Base-by-base conservation (phyloP, 192 early-diverging fungal genomes). In the Umbelopsis isabellina region DNA sequence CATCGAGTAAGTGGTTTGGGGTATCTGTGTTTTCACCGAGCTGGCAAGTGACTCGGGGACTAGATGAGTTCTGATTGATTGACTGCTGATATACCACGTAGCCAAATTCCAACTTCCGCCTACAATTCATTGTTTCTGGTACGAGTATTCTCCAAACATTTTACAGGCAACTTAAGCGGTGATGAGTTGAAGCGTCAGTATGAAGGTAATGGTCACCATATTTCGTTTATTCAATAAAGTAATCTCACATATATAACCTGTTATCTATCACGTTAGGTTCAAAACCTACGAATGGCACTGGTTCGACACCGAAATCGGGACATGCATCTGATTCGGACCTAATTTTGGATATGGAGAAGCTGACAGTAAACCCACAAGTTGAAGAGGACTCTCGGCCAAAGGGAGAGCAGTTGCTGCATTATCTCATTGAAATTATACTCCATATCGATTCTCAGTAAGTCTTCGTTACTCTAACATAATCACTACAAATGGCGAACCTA, bases 81-180 rank as follows among this genome's bases (percentile, higher is more conserved):
- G 6, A 41, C 37, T 41, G 37, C 47, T 23, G 7, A 33, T 27
- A 25, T 49, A 49, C 67, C 30, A 9, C 9, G 21, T 77, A 91
- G 91, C 45, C 81, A 80, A 61, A 87, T 91, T 77, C 79, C 88
- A 65, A 65, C 67, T 33, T 81, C 86, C 64, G 79, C 88, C 23
- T 88, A 88, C 74, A 93, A 93, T 68, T 81, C 91, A 18, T 72
- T 93, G 53, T 88, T 91, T 70, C 46, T 89, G 46, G 79, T 88
- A 6, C 81, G 89, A 44, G 67, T 89, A 8, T 88, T 91, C 68
- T 69, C 83, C n/a, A 90, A 90, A 66, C 85, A 91, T 69, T 88
- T 91, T 74, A 79, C 88, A 22, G 82, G 82, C 15, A 86, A 88
- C 72, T 67, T 89, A 49, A 78, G 76, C 5, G 76, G 76, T 45